Evolutionary conservation across 2,329 filamentous ascomycete genomes (phyloP).

Genomic region (Calycina marina): DNA sequence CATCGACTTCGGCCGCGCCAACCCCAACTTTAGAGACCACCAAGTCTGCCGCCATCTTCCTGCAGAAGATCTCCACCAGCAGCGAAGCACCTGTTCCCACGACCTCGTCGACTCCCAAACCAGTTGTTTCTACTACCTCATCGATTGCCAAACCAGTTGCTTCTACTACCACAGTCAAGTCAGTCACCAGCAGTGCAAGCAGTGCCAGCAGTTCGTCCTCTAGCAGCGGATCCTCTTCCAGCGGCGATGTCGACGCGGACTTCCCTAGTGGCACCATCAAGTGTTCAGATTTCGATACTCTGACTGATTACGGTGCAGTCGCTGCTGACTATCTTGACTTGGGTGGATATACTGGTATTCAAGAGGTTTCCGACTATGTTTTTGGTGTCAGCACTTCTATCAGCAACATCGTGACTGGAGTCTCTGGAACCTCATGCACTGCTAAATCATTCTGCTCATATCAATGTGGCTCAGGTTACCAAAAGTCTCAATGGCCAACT

Average conservation of each 20-base stretch:
- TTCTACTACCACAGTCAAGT: slow-evolving; percentile 13
- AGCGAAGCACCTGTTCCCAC: slow-evolving; percentile 17
- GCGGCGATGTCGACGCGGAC: slow-evolving; percentile 41
- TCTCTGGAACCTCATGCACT: slow-evolving; percentile 45
- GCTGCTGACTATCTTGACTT: slow-evolving; percentile 52
- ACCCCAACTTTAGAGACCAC: slow-evolving; percentile 21
- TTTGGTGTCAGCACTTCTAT: slow-evolving; percentile 36
- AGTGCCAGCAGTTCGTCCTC: slow-evolving; percentile 25
- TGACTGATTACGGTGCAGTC: slow-evolving; percentile 71
- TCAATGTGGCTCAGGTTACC: slow-evolving; percentile 77
- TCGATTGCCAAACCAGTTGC: slow-evolving; percentile 1
- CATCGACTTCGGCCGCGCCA: slow-evolving; percentile 18
- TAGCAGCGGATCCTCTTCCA: slow-evolving; percentile 11
- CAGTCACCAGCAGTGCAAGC: slow-evolving; percentile 23
- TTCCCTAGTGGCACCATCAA: slow-evolving; percentile 64
- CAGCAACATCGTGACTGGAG: slow-evolving; percentile 47
- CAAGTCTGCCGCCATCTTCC: slow-evolving; percentile 4
- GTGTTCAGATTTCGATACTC: slow-evolving; percentile 63
- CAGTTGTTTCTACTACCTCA: slow-evolving; percentile 7
- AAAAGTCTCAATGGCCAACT: slow-evolving; percentile 80
- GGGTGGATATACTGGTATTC: slow-evolving; percentile 68
- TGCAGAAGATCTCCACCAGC: slow-evolving; percentile 10
- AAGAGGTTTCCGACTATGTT: slow-evolving; percentile 42
- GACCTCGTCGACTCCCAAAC: slow-evolving; percentile 13
- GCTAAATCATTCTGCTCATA: slow-evolving; percentile 74